phyloP scores from a whole-genome alignment of 352 stramenopile genomes.

The Thalassiosira livingstoniorum region DNA sequence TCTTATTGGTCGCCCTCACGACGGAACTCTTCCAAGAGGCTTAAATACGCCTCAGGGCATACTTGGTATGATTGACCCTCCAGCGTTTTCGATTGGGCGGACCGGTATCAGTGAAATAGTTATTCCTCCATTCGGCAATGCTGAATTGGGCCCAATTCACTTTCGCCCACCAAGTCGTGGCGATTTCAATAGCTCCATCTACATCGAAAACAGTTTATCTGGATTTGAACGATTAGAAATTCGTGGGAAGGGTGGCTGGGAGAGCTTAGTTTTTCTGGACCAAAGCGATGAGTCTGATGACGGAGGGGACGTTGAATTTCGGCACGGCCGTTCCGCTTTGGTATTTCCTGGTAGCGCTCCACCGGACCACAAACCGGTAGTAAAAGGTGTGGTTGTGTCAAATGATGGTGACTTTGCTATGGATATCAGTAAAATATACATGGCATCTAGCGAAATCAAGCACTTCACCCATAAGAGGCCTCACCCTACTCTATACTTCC shows the following conservation, averaged over 20 bases:
- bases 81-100: conserved; percentile 75
- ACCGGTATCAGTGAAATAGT: conserved; percentile 73
- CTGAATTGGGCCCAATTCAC: conserved; percentile 78
- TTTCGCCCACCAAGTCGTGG: conserved; percentile 77
- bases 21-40: neutral
- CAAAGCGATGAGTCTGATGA: conserved; percentile 28
- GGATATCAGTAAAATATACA: conserved; percentile 61
- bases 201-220: conserved; percentile 84
- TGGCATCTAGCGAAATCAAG: conserved; percentile 65
- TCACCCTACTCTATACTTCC: conserved; percentile 40
- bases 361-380: conserved; percentile 37
- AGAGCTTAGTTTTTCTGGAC: conserved; percentile 80
- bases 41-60: conserved; percentile 7
- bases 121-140: conserved; percentile 74
- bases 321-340: conserved; percentile 70
- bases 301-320: conserved; percentile 80
- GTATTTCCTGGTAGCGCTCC: conserved; percentile 74
- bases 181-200: conserved; percentile 71
- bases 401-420: conserved; percentile 73
- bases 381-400: conserved; percentile 72
- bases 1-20: conserved; percentile 54
- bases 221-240: conserved; percentile 80
- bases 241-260: conserved; percentile 66
- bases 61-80: conserved; percentile 54
- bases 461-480: conserved; percentile 59